phyloP scores from a whole-genome alignment of 345 rosid species.

The Eucalyptus pauciflora region DNA sequence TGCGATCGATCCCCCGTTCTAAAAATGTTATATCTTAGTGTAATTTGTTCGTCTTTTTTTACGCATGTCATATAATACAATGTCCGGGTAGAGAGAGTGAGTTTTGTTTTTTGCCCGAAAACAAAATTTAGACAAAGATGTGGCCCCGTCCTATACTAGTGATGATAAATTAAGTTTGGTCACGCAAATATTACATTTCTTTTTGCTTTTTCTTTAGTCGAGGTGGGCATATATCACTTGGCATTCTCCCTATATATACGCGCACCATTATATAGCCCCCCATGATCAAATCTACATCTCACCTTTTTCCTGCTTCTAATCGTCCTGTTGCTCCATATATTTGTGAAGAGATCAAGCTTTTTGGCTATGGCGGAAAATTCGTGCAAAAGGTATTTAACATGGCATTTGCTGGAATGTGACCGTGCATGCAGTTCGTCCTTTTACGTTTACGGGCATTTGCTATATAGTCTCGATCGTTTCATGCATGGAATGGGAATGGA shows the following conservation, averaged over 20 bases:
- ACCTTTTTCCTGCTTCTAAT: not conserved
- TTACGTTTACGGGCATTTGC: not conserved
- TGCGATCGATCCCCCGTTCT: fast-evolving
- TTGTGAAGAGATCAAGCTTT: not conserved
- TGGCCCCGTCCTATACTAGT: too few relatives aligned
- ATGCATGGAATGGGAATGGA: not conserved
- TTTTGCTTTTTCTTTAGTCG: not conserved
- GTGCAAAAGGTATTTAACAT: not conserved
- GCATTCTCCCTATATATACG: not conserved
- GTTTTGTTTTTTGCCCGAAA: too few relatives aligned
- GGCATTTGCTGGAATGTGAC: not conserved
- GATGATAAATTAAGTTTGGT: too few relatives aligned
- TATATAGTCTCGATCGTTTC: not conserved
- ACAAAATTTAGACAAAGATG: too few relatives aligned
- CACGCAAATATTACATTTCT: too few relatives aligned
- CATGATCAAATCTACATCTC: not conserved
- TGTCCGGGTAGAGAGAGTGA: not conserved
- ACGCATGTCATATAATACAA: fast-evolving
- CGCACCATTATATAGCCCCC: not conserved
- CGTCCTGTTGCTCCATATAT: not conserved
- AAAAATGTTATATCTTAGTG: not conserved
- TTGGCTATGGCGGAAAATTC: not conserved
- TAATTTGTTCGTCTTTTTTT: fast-evolving
- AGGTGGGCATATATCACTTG: not conserved
- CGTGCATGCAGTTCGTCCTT: not conserved